These are phyloP conservation scores for Candida sp. DNA, from an alignment of 1,139 yeast species.

Conservation along the genomic window DNA sequence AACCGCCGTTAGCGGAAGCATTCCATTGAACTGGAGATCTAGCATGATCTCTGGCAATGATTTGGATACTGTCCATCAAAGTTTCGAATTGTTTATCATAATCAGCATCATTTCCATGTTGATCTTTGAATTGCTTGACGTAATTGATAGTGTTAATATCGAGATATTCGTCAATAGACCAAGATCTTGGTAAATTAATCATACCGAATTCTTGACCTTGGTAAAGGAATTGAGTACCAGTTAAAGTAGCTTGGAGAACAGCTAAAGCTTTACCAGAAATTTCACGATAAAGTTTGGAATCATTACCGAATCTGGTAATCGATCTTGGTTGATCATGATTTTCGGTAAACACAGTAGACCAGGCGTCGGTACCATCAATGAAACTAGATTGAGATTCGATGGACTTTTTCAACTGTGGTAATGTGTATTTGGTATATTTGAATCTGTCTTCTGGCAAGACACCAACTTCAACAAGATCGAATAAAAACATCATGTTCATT, in stretches of 20 bases:
- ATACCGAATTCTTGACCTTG: conserved; percentile 64
- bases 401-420: conserved; percentile 43
- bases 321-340: conserved; percentile 60
- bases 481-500: conserved; percentile 50
- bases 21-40: conserved; percentile 64
- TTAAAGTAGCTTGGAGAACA: conserved; percentile 41
- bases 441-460: conserved; percentile 30
- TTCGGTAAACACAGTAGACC: conserved; percentile 56
- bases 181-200: conserved; percentile 43
- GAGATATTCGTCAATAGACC: conserved; percentile 49
- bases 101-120: conserved; percentile 25
- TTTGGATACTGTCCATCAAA: conserved; percentile 29
- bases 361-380: conserved; percentile 50
- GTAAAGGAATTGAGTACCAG: conserved; percentile 56
- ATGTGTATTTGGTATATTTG: conserved; percentile 25
- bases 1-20: conserved; percentile 41
- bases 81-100: conserved; percentile 21
- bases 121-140: conserved; percentile 30
- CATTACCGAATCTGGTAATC: conserved; percentile 50
- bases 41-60: conserved; percentile 51
- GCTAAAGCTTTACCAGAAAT: conserved; percentile 49
- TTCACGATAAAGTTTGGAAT: conserved; percentile 24
- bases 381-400: conserved; percentile 32
- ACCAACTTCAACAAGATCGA: conserved; percentile 47
- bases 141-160: conserved; percentile 49